phyloP scores from a whole-genome alignment of 352 stramenopile genomes.

The Phytophthora citrophthora region DNA sequence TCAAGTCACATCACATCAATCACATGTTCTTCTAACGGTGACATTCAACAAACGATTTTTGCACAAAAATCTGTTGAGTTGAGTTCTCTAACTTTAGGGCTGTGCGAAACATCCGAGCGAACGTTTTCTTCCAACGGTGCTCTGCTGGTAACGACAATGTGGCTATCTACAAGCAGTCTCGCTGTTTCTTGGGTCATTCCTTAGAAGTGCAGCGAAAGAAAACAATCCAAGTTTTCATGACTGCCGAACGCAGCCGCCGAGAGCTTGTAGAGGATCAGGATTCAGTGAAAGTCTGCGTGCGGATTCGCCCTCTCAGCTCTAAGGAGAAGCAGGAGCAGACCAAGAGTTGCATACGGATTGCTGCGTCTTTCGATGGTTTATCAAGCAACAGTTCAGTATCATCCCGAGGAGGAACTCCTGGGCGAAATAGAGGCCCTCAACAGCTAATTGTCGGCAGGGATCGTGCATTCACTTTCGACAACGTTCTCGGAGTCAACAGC shows the following conservation, averaged over 20 bases:
- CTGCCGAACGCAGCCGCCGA: slow-evolving; percentile 19
- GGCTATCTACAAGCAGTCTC: slow-evolving; percentile 4
- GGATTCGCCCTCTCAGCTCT: slow-evolving; percentile 66
- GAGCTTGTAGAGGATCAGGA: slow-evolving; percentile 53
- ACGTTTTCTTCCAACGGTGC: slow-evolving; percentile 22
- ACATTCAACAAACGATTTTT: not conserved
- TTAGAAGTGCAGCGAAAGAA: slow-evolving; percentile 4
- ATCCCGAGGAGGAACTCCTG: slow-evolving; percentile 9
- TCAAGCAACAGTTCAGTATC: slow-evolving; percentile 24
- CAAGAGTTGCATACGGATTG: slow-evolving; percentile 80
- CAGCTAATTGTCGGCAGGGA: slow-evolving; percentile 87
- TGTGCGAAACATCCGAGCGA: slow-evolving; percentile 7
- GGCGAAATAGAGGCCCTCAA: slow-evolving; percentile 35
- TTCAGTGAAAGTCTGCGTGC: slow-evolving; percentile 78
- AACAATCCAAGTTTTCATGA: slow-evolving; percentile 19
- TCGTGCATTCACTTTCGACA: slow-evolving; percentile 90
- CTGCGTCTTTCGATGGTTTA: slow-evolving; percentile 54
- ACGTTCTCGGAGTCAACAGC: slow-evolving; percentile 79
- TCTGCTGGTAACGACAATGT: slow-evolving; percentile 34
- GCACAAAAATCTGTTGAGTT: too few relatives aligned
- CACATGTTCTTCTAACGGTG: not conserved
- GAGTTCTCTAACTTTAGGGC: slow-evolving; percentile 28
- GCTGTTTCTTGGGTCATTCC: slow-evolving; percentile 7
- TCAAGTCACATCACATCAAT: slow-evolving; percentile 29
- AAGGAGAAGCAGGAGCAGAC: slow-evolving; percentile 75